phyloP scores from a whole-genome alignment of 2,329 filamentous ascomycete genomes.

The Fusarium pseudoanthophilum region DNA sequence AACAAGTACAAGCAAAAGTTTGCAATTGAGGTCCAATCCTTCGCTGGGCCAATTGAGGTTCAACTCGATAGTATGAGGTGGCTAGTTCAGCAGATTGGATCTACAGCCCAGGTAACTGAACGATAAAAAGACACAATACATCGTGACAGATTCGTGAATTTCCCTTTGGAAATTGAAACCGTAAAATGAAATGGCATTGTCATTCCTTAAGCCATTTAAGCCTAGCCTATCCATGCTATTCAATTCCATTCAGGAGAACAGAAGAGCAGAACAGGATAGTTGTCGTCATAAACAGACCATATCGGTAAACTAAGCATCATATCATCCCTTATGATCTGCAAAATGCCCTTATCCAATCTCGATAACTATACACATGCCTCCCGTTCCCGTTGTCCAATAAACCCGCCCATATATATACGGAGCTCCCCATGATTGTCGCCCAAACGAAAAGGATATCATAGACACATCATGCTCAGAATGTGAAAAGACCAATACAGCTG shows the following conservation, averaged over 20 bases:
- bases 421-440: neutral
- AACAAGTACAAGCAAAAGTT: neutral
- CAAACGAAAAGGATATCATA: slow-evolving; percentile 7
- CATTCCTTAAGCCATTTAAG: neutral
- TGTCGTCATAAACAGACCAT: slow-evolving; percentile 17
- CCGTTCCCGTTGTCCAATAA: neutral
- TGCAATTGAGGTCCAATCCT: neutral
- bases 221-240: neutral
- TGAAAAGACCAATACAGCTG: neutral
- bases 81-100: neutral
- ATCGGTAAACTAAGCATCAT: neutral
- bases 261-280: neutral
- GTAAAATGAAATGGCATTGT: neutral
- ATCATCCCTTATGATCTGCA: neutral
- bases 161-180: neutral
- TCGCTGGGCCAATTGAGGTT: neutral
- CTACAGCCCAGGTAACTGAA: neutral
- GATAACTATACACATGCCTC: neutral
- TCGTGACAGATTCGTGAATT: neutral
- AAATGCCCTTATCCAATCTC: slow-evolving; percentile 19
- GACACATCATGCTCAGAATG: slow-evolving; percentile 11
- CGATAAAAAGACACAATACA: neutral
- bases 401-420: neutral
- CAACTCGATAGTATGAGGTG: neutral
- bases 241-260: neutral